phyloP scores from a whole-genome alignment of 345 rosid genomes.

The Fremontodendron californicum region DNA sequence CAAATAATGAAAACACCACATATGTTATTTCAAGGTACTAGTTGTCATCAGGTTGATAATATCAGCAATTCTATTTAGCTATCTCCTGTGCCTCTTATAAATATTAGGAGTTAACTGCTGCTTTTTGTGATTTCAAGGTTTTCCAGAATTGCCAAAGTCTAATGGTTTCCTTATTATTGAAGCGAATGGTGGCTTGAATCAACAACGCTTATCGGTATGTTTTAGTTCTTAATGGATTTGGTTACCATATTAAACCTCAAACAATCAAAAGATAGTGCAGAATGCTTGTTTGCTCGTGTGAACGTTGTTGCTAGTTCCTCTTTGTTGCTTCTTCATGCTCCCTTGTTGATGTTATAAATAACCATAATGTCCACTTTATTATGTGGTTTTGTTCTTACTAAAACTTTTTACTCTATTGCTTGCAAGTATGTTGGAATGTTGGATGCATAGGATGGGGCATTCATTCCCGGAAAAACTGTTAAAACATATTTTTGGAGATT shows the following conservation, averaged over 20 bases:
- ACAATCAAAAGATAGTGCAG: not conserved
- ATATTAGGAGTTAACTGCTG: constrained; percentile 18
- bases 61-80: not conserved
- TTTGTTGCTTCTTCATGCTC: not conserved
- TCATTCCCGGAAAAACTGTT: not conserved
- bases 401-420: not conserved
- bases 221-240: not conserved
- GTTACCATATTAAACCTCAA: not conserved
- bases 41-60: not conserved
- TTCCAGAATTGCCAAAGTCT: constrained; percentile 52
- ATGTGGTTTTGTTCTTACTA: not conserved
- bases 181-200: constrained; percentile 97
- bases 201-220: constrained; percentile 95
- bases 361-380: not conserved
- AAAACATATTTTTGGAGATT: not conserved
- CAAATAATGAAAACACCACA: not conserved
- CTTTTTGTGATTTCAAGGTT: constrained; percentile 27
- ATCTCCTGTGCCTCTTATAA: not conserved
- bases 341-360: not conserved
- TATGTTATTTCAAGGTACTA: not conserved
- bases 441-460: not conserved
- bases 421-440: not conserved
- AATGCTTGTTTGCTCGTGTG: not conserved
- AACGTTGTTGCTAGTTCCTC: not conserved
- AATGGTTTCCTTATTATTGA: constrained; percentile 93